phyloP scores from a whole-genome alignment of 73 alveolate species.

The Blepharisma stoltei region DNA sequence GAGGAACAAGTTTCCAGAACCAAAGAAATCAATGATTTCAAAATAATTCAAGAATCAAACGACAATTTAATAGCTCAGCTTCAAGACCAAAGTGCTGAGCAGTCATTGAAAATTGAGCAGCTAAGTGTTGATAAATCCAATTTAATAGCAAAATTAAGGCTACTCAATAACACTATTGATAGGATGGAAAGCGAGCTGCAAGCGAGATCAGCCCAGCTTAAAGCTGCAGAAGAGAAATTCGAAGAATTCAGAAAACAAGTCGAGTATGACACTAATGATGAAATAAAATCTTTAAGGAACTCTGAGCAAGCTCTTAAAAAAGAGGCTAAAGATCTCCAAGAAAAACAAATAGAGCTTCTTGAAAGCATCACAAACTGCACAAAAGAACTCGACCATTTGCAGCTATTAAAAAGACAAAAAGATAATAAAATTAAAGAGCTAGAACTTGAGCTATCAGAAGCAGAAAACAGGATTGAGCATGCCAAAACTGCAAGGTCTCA shows the following conservation, averaged over 20 bases:
- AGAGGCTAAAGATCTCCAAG: background rate
- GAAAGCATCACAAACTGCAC: conserved; percentile 17
- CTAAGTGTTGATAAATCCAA: background rate
- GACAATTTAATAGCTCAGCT: background rate
- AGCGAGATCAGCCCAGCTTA: conserved; percentile 1
- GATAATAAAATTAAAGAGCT: conserved; percentile 6
- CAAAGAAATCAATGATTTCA: conserved; percentile 11
- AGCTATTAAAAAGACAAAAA: conserved; percentile 20
- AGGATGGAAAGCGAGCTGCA: conserved; percentile 1
- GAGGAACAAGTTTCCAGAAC: conserved; percentile 5
- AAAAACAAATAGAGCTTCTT: background rate
- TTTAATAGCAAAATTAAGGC: background rate
- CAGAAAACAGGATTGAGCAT: background rate
- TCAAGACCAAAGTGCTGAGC: background rate
- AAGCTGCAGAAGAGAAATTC: background rate
- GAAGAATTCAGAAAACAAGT: conserved; percentile 20
- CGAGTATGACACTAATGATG: conserved; percentile 19
- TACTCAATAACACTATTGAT: background rate
- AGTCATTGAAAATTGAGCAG: background rate
- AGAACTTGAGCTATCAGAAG: background rate
- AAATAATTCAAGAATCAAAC: background rate
- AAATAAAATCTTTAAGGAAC: background rate
- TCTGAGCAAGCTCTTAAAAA: background rate
- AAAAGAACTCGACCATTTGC: conserved; percentile 4
- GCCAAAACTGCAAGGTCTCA: background rate